These are phyloP conservation scores for Echria macrotheca DNA, from an alignment of 495 filamentous ascomycete species.

Conservation along the genomic window DNA sequence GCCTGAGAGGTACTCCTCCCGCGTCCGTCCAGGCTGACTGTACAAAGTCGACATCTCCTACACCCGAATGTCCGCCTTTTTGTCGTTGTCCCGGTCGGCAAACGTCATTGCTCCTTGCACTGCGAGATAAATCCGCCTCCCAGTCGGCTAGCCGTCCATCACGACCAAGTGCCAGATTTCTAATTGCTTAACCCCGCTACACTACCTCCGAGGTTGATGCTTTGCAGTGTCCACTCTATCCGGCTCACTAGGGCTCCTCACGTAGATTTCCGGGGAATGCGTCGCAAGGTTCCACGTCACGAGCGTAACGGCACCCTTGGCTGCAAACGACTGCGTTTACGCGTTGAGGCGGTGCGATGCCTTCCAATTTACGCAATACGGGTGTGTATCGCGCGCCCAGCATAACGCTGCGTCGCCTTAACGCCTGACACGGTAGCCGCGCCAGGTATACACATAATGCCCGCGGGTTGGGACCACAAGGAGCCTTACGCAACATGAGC, in stretches of 20 bases:
- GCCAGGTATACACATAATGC: background rate
- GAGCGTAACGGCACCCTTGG: no score
- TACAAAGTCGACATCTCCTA: background rate
- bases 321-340: background rate
- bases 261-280: background rate
- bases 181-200: background rate
- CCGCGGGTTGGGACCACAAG: background rate
- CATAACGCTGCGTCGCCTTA: slow-evolving; percentile 1
- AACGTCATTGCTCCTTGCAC: background rate
- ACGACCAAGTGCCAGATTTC: background rate
- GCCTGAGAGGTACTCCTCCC: background rate
- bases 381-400: slow-evolving; percentile 4
- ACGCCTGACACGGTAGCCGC: background rate
- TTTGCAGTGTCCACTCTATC: slow-evolving; percentile 4
- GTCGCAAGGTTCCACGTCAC: slow-evolving; percentile 7
- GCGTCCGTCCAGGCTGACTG: background rate
- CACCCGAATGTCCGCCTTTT: background rate
- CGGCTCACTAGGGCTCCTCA: slow-evolving; percentile 1
- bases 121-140: slow-evolving; percentile 3
- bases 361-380: slow-evolving; percentile 7
- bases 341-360: slow-evolving; percentile 8
- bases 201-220: slow-evolving; percentile 2
- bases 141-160: background rate
- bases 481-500: background rate
- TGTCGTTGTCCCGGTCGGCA: no score